Evolutionary conservation across 2,329 filamentous ascomycete species (phyloP), one percentile per base, ranked within the genome.

Genomic region (Magnaporthales sp.): DNA sequence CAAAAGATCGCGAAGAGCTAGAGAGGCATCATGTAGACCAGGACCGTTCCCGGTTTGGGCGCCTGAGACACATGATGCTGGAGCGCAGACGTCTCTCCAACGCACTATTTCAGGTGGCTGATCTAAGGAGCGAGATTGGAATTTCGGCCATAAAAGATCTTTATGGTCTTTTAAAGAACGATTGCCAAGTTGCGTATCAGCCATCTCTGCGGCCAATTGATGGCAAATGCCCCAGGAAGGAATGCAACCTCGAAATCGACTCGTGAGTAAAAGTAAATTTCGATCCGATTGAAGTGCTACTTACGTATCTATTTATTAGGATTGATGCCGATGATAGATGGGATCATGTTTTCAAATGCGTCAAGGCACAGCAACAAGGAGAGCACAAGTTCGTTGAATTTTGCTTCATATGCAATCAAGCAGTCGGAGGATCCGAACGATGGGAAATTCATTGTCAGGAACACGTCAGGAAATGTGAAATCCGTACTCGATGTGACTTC

Each of bases 1-100:
- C 62, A 27, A 46, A 22, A 27, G 62, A 64, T 31, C 62, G 62
- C n/a, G 62, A 51, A 64, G 31, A 26, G 32, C 32, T 38, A 38
- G 32, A 38, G 22, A 27, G 19, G 9, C 27, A 13, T n/a, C 31
- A 64, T 19, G n/a, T 64, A 7, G 62, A 51, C 32, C 24, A 29
- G 8, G n/a, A 64, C 62, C 62, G 62, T 8, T 51, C n/a, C 31
- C 32, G 32, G n/a, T 51, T 64, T 19, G 31, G 51, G 19, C 62
- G 62, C 11, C 62, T 64, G 4, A n/a, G 19, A 22, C 63, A 64
- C 11, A 64, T 64, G n/a, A 51, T 64, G 31, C 31, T 24, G 11
- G 22, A 64, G 27, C 62, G 62, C 4, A 15, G 27, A n/a, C 3
- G n/a, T 9, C 31, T 64, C 11, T 46, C 62, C 8, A n/a, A 27